Evolutionary conservation across 2,329 filamentous ascomycete genomes (phyloP), one percentile per base, ranked within the genome.

Genomic region (Venturia pyrina): DNA sequence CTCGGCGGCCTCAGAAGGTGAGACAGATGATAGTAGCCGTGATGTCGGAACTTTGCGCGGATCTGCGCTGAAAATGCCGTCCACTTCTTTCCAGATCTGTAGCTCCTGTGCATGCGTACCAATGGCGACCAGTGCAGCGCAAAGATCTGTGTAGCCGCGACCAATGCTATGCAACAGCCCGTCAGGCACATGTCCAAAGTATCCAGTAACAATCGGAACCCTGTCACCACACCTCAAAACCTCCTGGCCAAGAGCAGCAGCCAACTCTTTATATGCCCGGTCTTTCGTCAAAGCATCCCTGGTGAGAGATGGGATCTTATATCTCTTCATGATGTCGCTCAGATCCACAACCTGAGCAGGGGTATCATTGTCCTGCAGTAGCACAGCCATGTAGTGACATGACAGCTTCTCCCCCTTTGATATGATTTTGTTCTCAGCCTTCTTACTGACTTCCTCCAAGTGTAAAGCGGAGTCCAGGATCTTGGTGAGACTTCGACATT

Each of bases 61-160:
- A 73, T 97, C 93, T 5, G 87, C 87, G 1, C 87, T 89, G 77
- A 96, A 95, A 74, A 98, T 96, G 67, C 92, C 93, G 76, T 99
- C 95, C 7, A 99, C 95, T 75, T 99, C 95, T 80, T 99, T 99
- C 95, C 95, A 98, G 69, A 99, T 90, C 77, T 99, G 95, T 64
- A 99, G 83, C 76, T 99, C 95, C 65, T 88, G 81, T 0, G 95
- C 95, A 71, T 86, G 82, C n/a, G 96, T 80, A 4, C 92, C 93
- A 11, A 99, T 93, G 1, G 95, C 92, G 63, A 93, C 88, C 19
- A 99, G 82, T 6, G 95, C 93, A 15, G 95, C 93, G 75, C 95
- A 98, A 60, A 99, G 84, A 77, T 99, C 95, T 11, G 95, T 98
- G 78, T 99, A 99, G 40, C 95, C 95, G 71, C 95, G 89, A 24